A percentile compares a stretch with the other conserved stretches of the same genome.
phyloP scores from a whole-genome alignment of 768 basidiomycete species.

The Xanthoconium purpureum region DNA sequence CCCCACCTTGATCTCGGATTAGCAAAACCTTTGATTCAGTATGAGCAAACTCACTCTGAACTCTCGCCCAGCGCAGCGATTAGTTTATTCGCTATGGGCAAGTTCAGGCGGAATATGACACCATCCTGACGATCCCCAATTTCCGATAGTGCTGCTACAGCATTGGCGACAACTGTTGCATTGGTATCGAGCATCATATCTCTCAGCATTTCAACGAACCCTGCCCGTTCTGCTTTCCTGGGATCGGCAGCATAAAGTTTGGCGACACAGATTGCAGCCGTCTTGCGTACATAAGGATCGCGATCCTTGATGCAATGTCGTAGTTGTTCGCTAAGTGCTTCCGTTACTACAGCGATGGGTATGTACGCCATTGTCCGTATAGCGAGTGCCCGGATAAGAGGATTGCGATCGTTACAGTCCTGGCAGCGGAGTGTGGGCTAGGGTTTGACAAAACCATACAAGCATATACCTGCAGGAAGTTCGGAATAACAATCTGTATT shows the following conservation, averaged over 20 bases:
- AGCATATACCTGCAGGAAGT: slow-evolving; percentile 74
- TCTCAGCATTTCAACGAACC: slow-evolving; percentile 86
- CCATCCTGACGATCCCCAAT: slow-evolving; percentile 94
- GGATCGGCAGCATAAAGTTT: slow-evolving; percentile 92
- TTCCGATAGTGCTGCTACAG: slow-evolving; percentile 94
- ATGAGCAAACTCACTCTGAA: slow-evolving; percentile 74
- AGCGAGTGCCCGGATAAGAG: slow-evolving; percentile 92
- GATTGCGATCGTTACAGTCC: slow-evolving; percentile 96
- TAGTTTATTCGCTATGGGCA: slow-evolving; percentile 84
- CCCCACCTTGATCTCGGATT: slow-evolving; percentile 72
- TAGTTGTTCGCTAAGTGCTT: slow-evolving; percentile 83
- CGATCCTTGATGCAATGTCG: slow-evolving; percentile 90
- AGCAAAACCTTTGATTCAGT: slow-evolving; percentile 4
- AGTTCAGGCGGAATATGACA: slow-evolving; percentile 87
- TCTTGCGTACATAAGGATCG: slow-evolving; percentile 98
- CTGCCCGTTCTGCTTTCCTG: slow-evolving; percentile 79
- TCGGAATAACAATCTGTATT: slow-evolving; percentile 86
- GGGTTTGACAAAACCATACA: slow-evolving; percentile 4
- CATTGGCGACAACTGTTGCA: slow-evolving; percentile 96
- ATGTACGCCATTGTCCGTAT: slow-evolving; percentile 99
- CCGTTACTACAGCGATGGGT: slow-evolving; percentile 83
- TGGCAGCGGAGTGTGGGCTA: slow-evolving; percentile 33
- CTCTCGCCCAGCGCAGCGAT: slow-evolving; percentile 91
- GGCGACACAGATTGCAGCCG: slow-evolving; percentile 95
- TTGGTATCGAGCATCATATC: slow-evolving; percentile 92